phyloP scores from a whole-genome alignment of 1,139 yeast species.

The Meyerozyma elateridarum region DNA sequence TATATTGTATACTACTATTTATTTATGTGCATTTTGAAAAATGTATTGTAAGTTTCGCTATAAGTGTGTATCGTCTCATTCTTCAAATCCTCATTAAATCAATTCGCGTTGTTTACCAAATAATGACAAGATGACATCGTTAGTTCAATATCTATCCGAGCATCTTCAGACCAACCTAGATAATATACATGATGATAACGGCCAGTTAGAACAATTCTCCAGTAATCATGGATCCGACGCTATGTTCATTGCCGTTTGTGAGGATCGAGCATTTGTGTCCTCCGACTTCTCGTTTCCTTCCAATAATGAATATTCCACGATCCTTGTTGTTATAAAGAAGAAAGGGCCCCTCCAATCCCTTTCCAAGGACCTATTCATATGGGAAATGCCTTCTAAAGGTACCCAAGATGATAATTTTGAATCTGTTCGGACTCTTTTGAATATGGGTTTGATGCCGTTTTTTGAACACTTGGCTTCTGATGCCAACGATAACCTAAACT shows the following conservation, averaged over 20 bases:
- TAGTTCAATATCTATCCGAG: neutral
- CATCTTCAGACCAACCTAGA: neutral
- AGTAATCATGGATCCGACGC: neutral
- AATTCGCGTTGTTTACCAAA: too few species aligned
- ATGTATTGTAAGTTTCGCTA: too few species aligned
- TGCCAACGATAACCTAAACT: neutral
- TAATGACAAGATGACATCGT: too few species aligned
- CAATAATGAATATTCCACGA: neutral
- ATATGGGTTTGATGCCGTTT: neutral
- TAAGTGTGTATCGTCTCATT: too few species aligned
- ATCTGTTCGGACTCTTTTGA: neutral
- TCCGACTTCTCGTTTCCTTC: neutral
- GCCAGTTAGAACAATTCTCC: neutral
- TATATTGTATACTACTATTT: too few species aligned
- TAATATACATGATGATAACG: neutral
- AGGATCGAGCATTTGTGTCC: neutral
- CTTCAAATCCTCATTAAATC: too few species aligned
- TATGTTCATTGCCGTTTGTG: neutral
- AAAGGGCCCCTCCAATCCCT: neutral
- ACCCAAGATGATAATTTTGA: conserved; percentile 1
- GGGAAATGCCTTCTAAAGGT: neutral
- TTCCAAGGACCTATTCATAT: neutral
- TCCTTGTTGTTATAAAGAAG: neutral
- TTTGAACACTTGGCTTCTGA: neutral
- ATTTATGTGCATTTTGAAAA: too few species aligned